A percentile compares a stretch with the other conserved stretches of the same genome.
phyloP scores from a whole-genome alignment of 2,329 filamentous ascomycete species.

The Periconia sp. region DNA sequence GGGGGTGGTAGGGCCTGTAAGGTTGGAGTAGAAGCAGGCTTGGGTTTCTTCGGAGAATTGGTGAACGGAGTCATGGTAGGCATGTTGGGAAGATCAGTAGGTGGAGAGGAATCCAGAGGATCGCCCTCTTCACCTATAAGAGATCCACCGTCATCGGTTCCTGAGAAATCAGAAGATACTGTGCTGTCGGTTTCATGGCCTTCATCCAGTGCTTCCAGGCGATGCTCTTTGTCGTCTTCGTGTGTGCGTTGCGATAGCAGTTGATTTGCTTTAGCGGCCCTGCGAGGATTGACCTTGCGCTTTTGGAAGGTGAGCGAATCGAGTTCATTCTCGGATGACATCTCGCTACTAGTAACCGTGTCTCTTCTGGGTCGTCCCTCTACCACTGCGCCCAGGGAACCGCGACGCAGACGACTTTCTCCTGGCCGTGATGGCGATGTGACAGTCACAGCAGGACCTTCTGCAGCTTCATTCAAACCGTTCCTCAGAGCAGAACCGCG shows the following conservation, averaged over 20 bases:
- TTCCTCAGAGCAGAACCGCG: slow-evolving; percentile 53
- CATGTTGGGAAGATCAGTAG: slow-evolving; percentile 47
- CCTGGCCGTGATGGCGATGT: slow-evolving; percentile 57
- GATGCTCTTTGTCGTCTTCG: slow-evolving; percentile 46
- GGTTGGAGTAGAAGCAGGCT: slow-evolving; percentile 50
- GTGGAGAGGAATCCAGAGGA: slow-evolving; percentile 57
- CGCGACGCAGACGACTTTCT: slow-evolving; percentile 58
- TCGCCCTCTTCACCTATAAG: slow-evolving; percentile 68
- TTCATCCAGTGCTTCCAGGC: slow-evolving; percentile 45
- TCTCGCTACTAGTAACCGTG: slow-evolving; percentile 79
- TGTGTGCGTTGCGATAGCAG: slow-evolving; percentile 57
- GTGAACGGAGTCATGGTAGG: slow-evolving; percentile 46
- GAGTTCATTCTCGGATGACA: slow-evolving; percentile 80
- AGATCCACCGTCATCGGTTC: slow-evolving; percentile 64
- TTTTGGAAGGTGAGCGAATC: slow-evolving; percentile 67
- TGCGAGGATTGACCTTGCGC: slow-evolving; percentile 62
- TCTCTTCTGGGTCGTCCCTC: slow-evolving; percentile 71
- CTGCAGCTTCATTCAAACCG: slow-evolving; percentile 54
- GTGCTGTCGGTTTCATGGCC: slow-evolving; percentile 43
- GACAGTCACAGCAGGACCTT: slow-evolving; percentile 54
- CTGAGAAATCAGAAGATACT: slow-evolving; percentile 44
- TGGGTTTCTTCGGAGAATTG: slow-evolving; percentile 60
- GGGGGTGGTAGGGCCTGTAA: slow-evolving; percentile 71
- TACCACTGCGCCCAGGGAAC: slow-evolving; percentile 67
- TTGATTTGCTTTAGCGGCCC: slow-evolving; percentile 56